Evolutionary conservation across 306 rosid genomes (phyloP), one percentile per base, ranked within the genome.

Genomic region (Cicer bijugum): DNA sequence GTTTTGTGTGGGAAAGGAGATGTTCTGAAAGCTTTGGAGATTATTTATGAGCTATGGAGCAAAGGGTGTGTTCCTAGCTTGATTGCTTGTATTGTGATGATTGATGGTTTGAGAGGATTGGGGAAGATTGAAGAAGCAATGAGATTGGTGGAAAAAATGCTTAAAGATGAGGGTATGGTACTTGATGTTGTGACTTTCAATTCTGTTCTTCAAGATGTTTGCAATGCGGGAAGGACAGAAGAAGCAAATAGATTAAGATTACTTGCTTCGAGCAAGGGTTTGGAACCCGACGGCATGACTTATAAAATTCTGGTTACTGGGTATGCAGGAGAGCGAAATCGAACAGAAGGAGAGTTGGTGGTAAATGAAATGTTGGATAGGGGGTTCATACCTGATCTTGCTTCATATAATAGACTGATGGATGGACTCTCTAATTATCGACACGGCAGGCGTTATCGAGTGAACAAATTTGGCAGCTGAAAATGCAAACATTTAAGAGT

Each of bases 311-410:
- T 92, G 86, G 90, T 85, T 33, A 65, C 45, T 44, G 97, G 97
- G 42, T 90, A 77, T 63, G 76, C 82, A 4, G 75, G 72, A 70
- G 96, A 90, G 76, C 83, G 91, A 4, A 80, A 72, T 16, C 78
- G 38, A 71, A 77, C 72, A 66, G 84, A 87, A 68, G 93, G 88
- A 42, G 81, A 87, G 78, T 56, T 71, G 12, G 65, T 90, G 80
- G 88, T 89, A 44, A 86, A 89, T 84, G 97, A 90, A 82, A 92
- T 90, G 97, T 79, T 92, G 84, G 98, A 90, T 56, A 80, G 37
- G 84, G 98, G 87, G 39, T 85, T 84, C 62, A 72, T 90, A 77
- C 91, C 91, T 28, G 87, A 90, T 83, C 88, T 90, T 75, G 84
- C 86, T 57, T 84, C 91, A 2, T 89, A 89, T 69, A 92, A 92